Base-by-base conservation (phyloP, 768 basidiomycete species). In the Paxillus ammoniavirescens region DNA sequence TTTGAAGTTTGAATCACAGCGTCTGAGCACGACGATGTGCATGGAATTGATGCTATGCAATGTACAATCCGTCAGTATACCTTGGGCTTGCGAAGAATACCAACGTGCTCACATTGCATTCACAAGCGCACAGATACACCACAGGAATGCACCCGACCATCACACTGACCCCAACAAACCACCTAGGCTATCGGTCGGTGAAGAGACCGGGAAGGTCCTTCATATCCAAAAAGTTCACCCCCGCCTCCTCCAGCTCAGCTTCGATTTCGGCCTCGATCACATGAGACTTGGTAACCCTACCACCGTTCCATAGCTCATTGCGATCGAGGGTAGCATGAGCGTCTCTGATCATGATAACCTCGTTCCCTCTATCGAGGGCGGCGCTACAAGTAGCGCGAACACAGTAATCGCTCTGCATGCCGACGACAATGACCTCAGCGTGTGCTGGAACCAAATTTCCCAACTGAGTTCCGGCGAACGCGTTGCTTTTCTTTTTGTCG, bases 241-340 rank as follows among this genome's bases (percentile, higher is more conserved):
- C 87, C 12, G 83, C 83, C 62, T 86, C 84, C 67, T 87, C 84
- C 23, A 89, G 67, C 71, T 87, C 82, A 2, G 69, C 77, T 71
- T 89, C 86, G 30, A 87, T 78, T 59, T 87, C 82, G 10, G 64
- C 67, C 72, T 82, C 80, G 30, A 88, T 77, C 50, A 68, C 69
- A 41, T 65, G 61, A 9, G 85, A 84, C 0, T 74, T 67, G 0
- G 82, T 86, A 26, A 78, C 63, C 6, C 80, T 77, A 2, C 81
- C 83, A 8, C 78, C 83, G 57, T 82, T 77, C 61, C 82, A 72
- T 35, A 82, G 76, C 72, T 87, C 86, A 33, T 80, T 74, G 55
- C 85, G 73, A 72, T 87, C 84, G 67, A 81, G 78, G 57, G 87
- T 87, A 49, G 79, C 84, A 69, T 89, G 87, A 47, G 84, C 82